Percentiles rank a stretch among this genome's conserved stretches.
phyloP scores from a whole-genome alignment of 192 early-diverging fungal genomes.

The Haplosporangium gracile region DNA sequence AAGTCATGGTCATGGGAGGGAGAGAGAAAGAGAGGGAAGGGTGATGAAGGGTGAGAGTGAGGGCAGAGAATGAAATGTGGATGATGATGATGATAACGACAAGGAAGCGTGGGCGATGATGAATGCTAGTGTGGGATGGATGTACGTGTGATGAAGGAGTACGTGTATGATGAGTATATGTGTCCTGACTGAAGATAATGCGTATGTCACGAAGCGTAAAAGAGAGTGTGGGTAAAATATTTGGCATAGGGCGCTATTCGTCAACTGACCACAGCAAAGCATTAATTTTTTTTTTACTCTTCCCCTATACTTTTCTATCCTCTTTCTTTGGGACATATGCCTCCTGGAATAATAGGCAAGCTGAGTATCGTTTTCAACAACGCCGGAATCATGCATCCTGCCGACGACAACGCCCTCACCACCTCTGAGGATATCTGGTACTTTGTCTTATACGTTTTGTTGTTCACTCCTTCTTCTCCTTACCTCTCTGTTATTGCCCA shows the following conservation, averaged over 20 bases:
- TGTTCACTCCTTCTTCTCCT: background rate
- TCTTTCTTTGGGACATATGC: background rate
- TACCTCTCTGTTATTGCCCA: background rate
- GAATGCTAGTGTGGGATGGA: background rate
- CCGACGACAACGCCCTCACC: conserved; percentile 81
- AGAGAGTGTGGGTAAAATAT: conserved; percentile 6
- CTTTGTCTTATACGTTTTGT: conserved; percentile 32
- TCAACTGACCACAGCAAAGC: conserved; percentile 22
- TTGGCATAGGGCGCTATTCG: conserved; percentile 3
- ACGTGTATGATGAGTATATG: background rate
- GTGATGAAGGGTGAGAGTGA: background rate
- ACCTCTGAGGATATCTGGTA: conserved; percentile 87
- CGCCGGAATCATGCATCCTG: conserved; percentile 88
- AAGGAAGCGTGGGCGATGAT: background rate
- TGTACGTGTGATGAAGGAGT: background rate
- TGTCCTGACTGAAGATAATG: background rate
- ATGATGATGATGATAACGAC: background rate
- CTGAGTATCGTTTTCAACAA: conserved; percentile 90
- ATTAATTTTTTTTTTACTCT: background rate
- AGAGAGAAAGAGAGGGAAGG: background rate
- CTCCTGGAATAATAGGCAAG: conserved; percentile 63
- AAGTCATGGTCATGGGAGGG: conserved; percentile 19
- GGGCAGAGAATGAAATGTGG: background rate
- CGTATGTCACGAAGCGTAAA: background rate
- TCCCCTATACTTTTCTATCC: background rate